These are phyloP conservation scores for Aspergillus diversus DNA, from an alignment of 495 filamentous ascomycete species.

Conservation along the genomic window DNA sequence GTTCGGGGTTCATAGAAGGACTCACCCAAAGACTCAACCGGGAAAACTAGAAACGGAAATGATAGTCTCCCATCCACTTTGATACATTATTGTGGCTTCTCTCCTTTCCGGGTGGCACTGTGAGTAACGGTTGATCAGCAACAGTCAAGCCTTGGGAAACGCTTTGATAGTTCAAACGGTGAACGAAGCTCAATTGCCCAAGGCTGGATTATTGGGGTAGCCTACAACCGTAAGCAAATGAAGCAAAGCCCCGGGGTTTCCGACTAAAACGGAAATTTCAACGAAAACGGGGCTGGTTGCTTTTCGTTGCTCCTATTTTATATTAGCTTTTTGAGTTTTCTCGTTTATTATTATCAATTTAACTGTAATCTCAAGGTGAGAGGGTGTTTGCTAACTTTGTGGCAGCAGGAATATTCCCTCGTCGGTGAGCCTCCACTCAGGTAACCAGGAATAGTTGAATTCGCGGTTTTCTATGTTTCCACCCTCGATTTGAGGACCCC, in stretches of 20 bases:
- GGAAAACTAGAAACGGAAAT: too few relatives aligned
- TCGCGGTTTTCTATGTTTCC: too few relatives aligned
- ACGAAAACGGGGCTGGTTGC: background rate
- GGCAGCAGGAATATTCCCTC: background rate
- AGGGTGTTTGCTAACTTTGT: background rate
- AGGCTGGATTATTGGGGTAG: background rate
- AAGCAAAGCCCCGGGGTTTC: background rate
- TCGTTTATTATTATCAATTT: background rate
- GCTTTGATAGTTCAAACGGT: background rate
- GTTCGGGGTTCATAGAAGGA: too few relatives aligned
- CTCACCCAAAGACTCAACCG: too few relatives aligned
- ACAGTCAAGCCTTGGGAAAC: constrained; percentile 6
- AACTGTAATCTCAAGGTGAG: background rate
- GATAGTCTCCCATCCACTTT: too few relatives aligned
- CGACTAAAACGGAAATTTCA: constrained; percentile 6
- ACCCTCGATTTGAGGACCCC: background rate
- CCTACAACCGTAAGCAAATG: background rate
- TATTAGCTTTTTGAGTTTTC: background rate
- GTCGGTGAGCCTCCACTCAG: background rate
- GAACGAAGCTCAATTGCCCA: background rate
- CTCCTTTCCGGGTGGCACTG: constrained; percentile 3
- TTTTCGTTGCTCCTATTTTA: background rate
- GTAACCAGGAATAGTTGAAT: too few relatives aligned
- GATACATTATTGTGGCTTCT: background rate
- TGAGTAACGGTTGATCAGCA: constrained; percentile 4